Evolutionary conservation across 441 rosid genomes (phyloP).

Genomic region (Jatropha podagrica): DNA sequence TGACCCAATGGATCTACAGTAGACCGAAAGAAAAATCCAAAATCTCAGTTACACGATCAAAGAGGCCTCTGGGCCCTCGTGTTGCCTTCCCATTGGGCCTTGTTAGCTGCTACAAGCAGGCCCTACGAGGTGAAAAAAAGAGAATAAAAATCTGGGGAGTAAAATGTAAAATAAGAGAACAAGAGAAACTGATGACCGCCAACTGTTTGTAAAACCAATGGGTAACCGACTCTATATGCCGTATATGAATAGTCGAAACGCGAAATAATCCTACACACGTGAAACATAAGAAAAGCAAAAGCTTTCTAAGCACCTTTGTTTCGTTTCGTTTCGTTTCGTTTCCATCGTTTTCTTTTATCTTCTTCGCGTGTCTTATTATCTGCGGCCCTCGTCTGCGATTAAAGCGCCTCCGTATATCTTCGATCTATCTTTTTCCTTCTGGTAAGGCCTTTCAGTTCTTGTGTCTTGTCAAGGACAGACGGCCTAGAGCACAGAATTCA

Average conservation of each 20-base stretch:
- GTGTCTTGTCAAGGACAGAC: slow-evolving; percentile 40
- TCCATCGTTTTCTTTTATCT: background rate
- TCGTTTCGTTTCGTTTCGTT: background rate
- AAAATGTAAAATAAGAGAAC: background rate
- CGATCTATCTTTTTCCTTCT: slow-evolving; percentile 17
- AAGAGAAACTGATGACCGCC: background rate
- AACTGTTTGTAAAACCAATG: background rate
- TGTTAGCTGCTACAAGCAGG: no score
- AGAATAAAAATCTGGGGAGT: no score
- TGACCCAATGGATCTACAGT: no score
- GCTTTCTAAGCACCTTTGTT: background rate
- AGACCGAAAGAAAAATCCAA: no score
- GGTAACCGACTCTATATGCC: background rate
- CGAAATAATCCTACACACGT: background rate
- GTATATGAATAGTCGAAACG: background rate
- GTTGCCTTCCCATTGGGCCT: no score
- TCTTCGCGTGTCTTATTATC: background rate
- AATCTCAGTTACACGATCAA: no score
- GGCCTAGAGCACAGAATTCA: slow-evolving; percentile 1
- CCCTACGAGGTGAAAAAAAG: no score
- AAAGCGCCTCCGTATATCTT: background rate
- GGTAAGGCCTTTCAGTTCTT: slow-evolving; percentile 54
- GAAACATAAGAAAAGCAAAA: background rate
- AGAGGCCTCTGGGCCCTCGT: no score
- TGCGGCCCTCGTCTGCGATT: background rate